Base-by-base conservation (phyloP, 176 grass and related monocot genomes). In the Oryza glaberrima region DNA sequence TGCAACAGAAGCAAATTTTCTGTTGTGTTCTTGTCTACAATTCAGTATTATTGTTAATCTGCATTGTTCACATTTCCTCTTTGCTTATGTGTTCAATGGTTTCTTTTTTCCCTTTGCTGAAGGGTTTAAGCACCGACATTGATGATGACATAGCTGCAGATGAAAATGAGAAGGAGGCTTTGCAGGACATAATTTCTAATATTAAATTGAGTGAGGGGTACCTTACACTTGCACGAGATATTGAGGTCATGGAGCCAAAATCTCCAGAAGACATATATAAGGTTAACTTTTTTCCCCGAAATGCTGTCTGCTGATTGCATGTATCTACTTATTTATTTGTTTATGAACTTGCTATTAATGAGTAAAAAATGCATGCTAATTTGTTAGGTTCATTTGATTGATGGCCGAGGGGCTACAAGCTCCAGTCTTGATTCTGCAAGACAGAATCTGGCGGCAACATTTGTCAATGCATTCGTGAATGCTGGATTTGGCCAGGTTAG, bases 401-500 rank as follows among this genome's bases (percentile, higher is more conserved):
- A 90, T 80, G 88, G 94, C 15, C 85, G 86, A 63, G 86, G 72
- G 67, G 28, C 86, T 85, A 74, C 81, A 77, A 95, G 86, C 79
- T 91, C 93, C 47, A 94, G 77, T 77, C 81, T 92, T 84, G 92
- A 94, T 90, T 94, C 92, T 23, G 92, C 92, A n/a, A 73, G 92
- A 78, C 92, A 94, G 77, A 94, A 94, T 85, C 77, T 94, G 63
- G 92, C 92, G 0, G 92, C 92, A 5, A 94, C 92, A 26, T 94
- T 94, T 69, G 92, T 92, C 49, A 94, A 94, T 87, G 92, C 92
- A 79, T 94, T 94, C 76, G 92, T 94, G 30, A 94, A 94, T 83
- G 92, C 92, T 85, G 92, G 92, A 68, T 94, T 94, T 85, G 89
- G 92, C 76, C 89, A 92, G 89, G 89, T 94, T 85, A 35, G 65